Evolutionary conservation across 768 basidiomycete genomes (phyloP).

Genomic region (Clitopilus hobsonii): DNA sequence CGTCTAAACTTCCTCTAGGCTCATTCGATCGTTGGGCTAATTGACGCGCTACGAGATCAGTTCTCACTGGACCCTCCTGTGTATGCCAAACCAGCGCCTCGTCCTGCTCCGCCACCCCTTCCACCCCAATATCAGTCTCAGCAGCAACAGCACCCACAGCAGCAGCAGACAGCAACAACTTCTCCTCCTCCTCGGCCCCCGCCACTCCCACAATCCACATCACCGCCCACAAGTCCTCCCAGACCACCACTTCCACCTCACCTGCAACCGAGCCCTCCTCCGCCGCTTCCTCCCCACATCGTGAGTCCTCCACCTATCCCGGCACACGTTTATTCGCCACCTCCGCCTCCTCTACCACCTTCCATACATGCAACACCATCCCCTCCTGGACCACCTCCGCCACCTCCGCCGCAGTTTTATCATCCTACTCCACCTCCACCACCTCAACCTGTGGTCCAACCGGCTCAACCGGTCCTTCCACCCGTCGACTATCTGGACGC

Average conservation of each 20-base stretch:
- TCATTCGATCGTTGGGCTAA: conserved; percentile 31
- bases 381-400: conserved; percentile 17
- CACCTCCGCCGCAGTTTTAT: conserved; percentile 17
- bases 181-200: conserved; percentile 8
- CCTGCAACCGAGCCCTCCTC: not conserved
- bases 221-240: not conserved
- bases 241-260: not conserved
- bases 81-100: conserved; percentile 70
- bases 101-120: conserved; percentile 11
- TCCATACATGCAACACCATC: conserved; percentile 6
- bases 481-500: conserved; percentile 63
- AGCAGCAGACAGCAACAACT: conserved; percentile 2
- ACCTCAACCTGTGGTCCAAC: conserved; percentile 12
- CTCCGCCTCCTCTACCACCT: not conserved
- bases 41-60: conserved; percentile 73
- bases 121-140: conserved; percentile 8
- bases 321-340: conserved; percentile 9
- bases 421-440: conserved; percentile 15
- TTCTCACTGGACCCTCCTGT: conserved; percentile 89
- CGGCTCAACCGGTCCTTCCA: conserved; percentile 19
- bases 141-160: conserved; percentile 2
- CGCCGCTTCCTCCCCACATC: not conserved
- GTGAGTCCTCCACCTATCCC: conserved; percentile 9
- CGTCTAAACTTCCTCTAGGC: conserved; percentile 8
- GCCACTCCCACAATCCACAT: conserved; percentile 12